Conservation (phyloP, 805 yeast species). For the Saccharomycopsis lassenensis region DNA sequence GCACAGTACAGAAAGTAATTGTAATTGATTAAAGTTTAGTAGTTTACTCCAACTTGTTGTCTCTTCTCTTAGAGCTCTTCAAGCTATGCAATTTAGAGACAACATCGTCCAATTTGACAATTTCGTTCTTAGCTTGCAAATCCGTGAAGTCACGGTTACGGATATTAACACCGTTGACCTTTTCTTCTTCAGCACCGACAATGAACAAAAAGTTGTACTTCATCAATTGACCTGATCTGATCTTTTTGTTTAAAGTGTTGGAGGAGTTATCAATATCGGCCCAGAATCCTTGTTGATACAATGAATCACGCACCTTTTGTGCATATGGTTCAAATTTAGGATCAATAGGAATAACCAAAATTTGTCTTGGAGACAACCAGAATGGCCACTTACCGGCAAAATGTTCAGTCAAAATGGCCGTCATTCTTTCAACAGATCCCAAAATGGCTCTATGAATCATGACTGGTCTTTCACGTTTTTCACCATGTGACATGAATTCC, state of each 20-base stretch:
- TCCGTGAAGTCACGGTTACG: constrained; percentile 94
- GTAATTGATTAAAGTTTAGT: no score
- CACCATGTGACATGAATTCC: constrained; percentile 66
- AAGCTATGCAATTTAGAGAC: constrained; percentile 55
- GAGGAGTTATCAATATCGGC: constrained; percentile 92
- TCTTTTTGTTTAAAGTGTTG: constrained; percentile 96
- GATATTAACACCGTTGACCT: constrained; percentile 71
- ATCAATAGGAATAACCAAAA: constrained; percentile 93
- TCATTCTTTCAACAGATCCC: constrained; percentile 98
- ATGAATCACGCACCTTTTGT: constrained; percentile 56
- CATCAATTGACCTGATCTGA: constrained; percentile 89
- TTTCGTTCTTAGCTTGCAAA: constrained; percentile 87
- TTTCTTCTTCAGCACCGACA: constrained; percentile 93
- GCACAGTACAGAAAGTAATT: no score
- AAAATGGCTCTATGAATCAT: constrained; percentile 99
- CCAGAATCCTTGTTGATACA: constrained; percentile 60
- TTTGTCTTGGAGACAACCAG: constrained; percentile 99
- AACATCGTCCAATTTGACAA: constrained; percentile 62
- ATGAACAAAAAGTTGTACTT: constrained; percentile 93
- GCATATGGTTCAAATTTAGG: constrained; percentile 90
- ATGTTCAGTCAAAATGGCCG: constrained; percentile 96
- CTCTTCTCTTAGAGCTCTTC: constrained; percentile 64
- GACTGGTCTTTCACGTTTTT: constrained; percentile 63
- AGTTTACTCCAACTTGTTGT: constrained; percentile 44
- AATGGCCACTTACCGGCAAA: constrained; percentile 99